A percentile compares a stretch with the other conserved stretches of the same genome.
Evolutionary conservation across 164 flowering plant species (phyloP).

Genomic region (Piper longum): DNA sequence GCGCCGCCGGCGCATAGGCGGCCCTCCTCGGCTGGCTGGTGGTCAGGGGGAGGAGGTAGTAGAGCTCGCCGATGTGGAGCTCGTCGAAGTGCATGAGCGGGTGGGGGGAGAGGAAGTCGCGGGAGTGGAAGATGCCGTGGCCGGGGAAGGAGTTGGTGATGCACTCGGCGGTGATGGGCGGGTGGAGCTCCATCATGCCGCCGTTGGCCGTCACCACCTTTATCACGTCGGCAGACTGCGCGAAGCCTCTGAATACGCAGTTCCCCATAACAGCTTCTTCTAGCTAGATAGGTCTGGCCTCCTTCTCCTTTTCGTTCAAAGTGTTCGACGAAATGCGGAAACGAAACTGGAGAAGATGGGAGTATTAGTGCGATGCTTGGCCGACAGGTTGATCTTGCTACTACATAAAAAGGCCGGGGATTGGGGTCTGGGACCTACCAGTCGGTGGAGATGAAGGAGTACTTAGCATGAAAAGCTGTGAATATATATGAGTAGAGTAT

Average conservation of each 20-base stretch:
- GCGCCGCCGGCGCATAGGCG: constrained; percentile 11
- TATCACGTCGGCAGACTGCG: constrained; percentile 16
- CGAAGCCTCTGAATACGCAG: constrained; percentile 46
- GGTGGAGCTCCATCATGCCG: constrained; percentile 67
- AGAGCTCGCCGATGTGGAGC: constrained; percentile 41
- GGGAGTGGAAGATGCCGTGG: constrained; percentile 45
- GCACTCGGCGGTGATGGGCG: constrained; percentile 44
- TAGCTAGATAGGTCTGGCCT: background rate
- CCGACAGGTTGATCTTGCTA: background rate
- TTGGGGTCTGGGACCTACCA: background rate
- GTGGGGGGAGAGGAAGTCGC: constrained; percentile 29
- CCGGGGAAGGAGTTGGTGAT: constrained; percentile 69
- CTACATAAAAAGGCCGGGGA: background rate
- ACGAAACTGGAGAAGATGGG: too few relatives aligned
- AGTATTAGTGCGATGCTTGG: background rate
- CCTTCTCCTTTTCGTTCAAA: too few relatives aligned
- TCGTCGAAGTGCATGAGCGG: constrained; percentile 47
- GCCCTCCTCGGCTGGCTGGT: constrained; percentile 2
- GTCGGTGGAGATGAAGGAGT: background rate
- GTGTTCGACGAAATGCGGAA: too few relatives aligned
- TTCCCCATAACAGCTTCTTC: constrained; percentile 31
- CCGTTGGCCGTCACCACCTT: constrained; percentile 61
- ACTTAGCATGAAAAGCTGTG: background rate
- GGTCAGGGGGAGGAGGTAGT: constrained; percentile 57
- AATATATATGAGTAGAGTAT: background rate